Base-by-base conservation (phyloP, 371 early-diverging fungal species). In the Nosema muscidifuracis region DNA sequence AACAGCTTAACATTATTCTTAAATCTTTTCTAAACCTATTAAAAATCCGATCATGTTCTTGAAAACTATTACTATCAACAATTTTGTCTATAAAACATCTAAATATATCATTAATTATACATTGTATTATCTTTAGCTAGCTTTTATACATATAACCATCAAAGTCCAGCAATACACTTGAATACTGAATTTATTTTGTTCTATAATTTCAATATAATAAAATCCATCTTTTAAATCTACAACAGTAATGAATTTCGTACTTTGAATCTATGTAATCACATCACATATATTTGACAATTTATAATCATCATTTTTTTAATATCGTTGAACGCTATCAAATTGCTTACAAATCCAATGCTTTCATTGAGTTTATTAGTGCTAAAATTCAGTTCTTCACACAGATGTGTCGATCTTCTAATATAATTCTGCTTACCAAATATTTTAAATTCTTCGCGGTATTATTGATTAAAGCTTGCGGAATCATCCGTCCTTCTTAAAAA, bases 161-260 rank as follows among this genome's bases (percentile, higher is more conserved):
- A 53, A 24, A 47, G 15, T 55, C 51, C 36, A 74, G 70, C 76
- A 77, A 33, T 75, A 75, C 44, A 55, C 24, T 10, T 36, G 6
- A 15, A 18, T 15, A 26, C 15, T 34, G 15, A 62, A 28, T n/a
- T 73, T 30, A 20, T 76, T 76, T 18, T 75, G 3, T 60, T 60
- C 53, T 28, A 62, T 43, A 36, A 75, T 22, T 30, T 77, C 24
- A 76, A 72, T 62, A 76, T 73, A 28, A 75, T 20, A 58, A 76
- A 77, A n/a, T n/a, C n/a, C n/a, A n/a, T n/a, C n/a, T n/a, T n/a
- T n/a, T n/a, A n/a, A n/a, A n/a, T n/a, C n/a, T 68, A 75, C 15
- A 9, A 62, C 33, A 55, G 75, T 73, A 47, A 75, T 26, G 20
- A 16, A 44, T 53, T 51, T 65, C 3, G 64, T 9, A 4, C 75